Evolutionary conservation across 2,329 filamentous ascomycete genomes (phyloP).

Genomic region (Fusarium mundagurra): DNA sequence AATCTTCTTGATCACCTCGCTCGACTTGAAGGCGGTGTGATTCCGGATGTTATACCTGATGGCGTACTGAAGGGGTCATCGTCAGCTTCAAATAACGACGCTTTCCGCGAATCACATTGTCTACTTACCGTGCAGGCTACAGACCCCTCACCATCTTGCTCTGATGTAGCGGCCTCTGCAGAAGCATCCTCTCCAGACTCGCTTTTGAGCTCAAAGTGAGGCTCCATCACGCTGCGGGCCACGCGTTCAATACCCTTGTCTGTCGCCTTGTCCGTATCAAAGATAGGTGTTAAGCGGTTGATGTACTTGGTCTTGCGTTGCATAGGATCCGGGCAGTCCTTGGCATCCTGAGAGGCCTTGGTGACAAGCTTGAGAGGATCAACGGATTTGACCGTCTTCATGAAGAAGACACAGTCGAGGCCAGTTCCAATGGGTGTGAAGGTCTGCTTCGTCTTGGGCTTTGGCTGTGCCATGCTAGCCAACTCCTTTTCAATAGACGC

Average conservation of each 20-base stretch:
- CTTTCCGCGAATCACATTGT: constrained; percentile 7
- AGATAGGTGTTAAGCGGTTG: constrained; percentile 66
- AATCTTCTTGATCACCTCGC: constrained; percentile 75
- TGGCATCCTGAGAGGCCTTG: constrained; percentile 66
- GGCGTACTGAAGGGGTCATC: constrained; percentile 69
- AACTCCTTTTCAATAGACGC: constrained; percentile 77
- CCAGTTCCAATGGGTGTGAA: constrained; percentile 65
- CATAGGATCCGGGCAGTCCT: constrained; percentile 51
- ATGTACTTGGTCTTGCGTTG: constrained; percentile 65
- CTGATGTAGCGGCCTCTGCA: constrained; percentile 18
- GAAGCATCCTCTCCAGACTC: constrained; percentile 31
- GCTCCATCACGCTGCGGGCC: constrained; percentile 68
- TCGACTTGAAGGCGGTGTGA: constrained; percentile 73
- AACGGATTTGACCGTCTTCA: constrained; percentile 65
- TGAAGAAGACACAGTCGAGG: constrained; percentile 72
- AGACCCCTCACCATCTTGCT: constrained; percentile 24
- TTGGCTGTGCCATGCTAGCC: constrained; percentile 58
- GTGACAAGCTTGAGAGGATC: constrained; percentile 65
- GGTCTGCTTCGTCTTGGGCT: constrained; percentile 54
- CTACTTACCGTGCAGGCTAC: constrained; percentile 55
- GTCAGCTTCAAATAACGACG: constrained; percentile 26
- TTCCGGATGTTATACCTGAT: constrained; percentile 82
- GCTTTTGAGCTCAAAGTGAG: constrained; percentile 66
- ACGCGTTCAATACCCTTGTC: constrained; percentile 74
- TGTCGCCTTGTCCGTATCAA: constrained; percentile 70